Evolutionary conservation across 2,329 filamentous ascomycete genomes (phyloP), one percentile per base, ranked within the genome.

Genomic region (Macroventuria anomochaeta): DNA sequence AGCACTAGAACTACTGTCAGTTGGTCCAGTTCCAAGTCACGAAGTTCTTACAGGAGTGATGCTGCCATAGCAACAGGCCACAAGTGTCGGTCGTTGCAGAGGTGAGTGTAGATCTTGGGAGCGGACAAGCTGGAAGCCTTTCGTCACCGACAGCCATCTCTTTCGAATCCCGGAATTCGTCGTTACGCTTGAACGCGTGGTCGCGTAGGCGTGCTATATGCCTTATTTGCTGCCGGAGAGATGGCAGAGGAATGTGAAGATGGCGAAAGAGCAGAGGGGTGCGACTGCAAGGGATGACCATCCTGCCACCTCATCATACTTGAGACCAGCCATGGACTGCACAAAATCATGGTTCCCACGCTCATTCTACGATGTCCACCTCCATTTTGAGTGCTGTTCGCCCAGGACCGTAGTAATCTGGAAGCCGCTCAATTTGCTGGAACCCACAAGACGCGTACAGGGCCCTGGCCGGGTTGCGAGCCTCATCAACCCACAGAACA

Each of bases 401-500:
- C 44, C 79, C 79, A 57, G 74, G 73, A 23, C 77, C 77, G 63
- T 83, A 83, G 67, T 83, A 83, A 65, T 81, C 74, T 39, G 68
- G 65, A 38, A 81, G 75, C 38, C 71, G 69, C 57, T 81, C 77
- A 20, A 72, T 67, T 68, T 80, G 75, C 52, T 74, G 62, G 66
- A 83, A 83, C 34, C 76, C 78, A 66, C 68, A 75, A 7, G 73
- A 71, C 20, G 59, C 50, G 69, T 83, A 83, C 53, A 83, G 63
- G 41, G 67, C 66, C 58, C 76, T 73, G 6, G 81, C 80, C 53
- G 75, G 70, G 29, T 70, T 62, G 58, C 79, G 76, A 40, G 65
- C 74, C 67, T 79, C 76, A 57, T 83, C 80, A 37, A 83, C 81
- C 81, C 81, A 83, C 46, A 83, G 64, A 36, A 80, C 76, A 51